phyloP scores from a whole-genome alignment of 2,329 filamentous ascomycete genomes.

The Hypoxylon sp. region DNA sequence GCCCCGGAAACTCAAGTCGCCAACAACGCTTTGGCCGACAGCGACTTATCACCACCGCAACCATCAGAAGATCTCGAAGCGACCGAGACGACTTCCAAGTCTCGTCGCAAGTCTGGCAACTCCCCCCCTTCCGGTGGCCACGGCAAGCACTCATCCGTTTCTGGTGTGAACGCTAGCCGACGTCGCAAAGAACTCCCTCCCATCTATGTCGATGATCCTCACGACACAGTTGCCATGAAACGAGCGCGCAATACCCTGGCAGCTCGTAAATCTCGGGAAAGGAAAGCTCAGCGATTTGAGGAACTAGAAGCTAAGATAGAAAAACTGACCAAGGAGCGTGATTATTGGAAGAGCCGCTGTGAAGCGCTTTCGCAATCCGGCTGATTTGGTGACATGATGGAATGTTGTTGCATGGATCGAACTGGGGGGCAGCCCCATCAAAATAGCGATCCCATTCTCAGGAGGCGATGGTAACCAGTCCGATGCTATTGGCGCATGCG shows the following conservation, averaged over 20 bases:
- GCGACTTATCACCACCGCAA: slow-evolving; percentile 60
- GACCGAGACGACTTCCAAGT: slow-evolving; percentile 58
- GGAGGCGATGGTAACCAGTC: slow-evolving; percentile 51
- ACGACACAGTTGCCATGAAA: slow-evolving; percentile 86
- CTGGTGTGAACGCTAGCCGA: slow-evolving; percentile 80
- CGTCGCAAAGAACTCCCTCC: slow-evolving; percentile 85
- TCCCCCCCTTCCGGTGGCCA: slow-evolving; percentile 60
- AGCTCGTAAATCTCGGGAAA: slow-evolving; percentile 90
- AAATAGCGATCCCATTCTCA: slow-evolving; percentile 43
- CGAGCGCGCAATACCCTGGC: slow-evolving; percentile 94
- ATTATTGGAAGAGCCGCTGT: slow-evolving; percentile 71
- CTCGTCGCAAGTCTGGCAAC: slow-evolving; percentile 64
- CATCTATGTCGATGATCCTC: slow-evolving; percentile 81
- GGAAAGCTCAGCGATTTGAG: slow-evolving; percentile 83
- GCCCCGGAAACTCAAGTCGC: slow-evolving; percentile 59
- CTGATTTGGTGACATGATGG: slow-evolving; percentile 45
- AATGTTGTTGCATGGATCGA: slow-evolving; percentile 49
- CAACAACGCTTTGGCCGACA: slow-evolving; percentile 49
- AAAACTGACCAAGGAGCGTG: slow-evolving; percentile 75
- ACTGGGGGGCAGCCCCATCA: slow-evolving; percentile 54
- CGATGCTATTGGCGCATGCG: slow-evolving; percentile 47
- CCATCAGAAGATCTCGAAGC: slow-evolving; percentile 66
- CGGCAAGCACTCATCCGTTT: slow-evolving; percentile 75
- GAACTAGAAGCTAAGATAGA: slow-evolving; percentile 81
- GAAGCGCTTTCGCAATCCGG: slow-evolving; percentile 61